Evolutionary conservation across 2,329 filamentous ascomycete species (phyloP), one percentile per base, ranked within the genome.

Genomic region (Aspergillus ochraceus): DNA sequence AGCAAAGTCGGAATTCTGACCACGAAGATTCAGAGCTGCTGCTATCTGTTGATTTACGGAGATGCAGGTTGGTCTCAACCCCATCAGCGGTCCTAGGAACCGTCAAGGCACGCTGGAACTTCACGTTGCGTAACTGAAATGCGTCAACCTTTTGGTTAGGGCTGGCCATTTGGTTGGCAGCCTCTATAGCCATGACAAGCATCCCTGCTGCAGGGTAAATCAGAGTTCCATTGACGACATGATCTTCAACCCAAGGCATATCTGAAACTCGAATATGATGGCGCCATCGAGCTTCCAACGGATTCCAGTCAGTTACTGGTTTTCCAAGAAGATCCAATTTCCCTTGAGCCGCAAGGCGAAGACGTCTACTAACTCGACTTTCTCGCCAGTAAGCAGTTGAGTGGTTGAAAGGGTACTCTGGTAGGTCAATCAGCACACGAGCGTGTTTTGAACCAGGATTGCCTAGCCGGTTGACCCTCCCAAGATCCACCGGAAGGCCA

Each of bases 381-480:
- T 46, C 36, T 8, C 24, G 52, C 36, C 36, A 54, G 39, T 54
- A 54, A 3, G 36, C n/a, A 4, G 17, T n/a, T 17, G 39, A 30
- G 17, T 54, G 52, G 22, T 54, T 39, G 22, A 46, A 54, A 4
- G 36, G 52, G 39, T 54, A 54, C 19, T 54, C 14, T 47, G 52
- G 52, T 17, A 54, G 52, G 39, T 45, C 17, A 10, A 14, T 47
- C 10, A 47, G 45, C 45, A 47, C 19, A 46, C 6, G 24, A 9
- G 17, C 22, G 22, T 26, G 22, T 12, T 24, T 51, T 2, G 11
- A 29, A 12, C 14, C 22, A 32, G 17, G 17, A 8, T n/a, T 29
- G 9, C 17, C 24, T 10, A 51, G 22, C 8, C 14, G 8, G 10
- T 58, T 58, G 29, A 58, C 56, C 6, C 24, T 42, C 2, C 9